Conservation (phyloP, 305 asterid genomes). For the Fraxinus baroniana region DNA sequence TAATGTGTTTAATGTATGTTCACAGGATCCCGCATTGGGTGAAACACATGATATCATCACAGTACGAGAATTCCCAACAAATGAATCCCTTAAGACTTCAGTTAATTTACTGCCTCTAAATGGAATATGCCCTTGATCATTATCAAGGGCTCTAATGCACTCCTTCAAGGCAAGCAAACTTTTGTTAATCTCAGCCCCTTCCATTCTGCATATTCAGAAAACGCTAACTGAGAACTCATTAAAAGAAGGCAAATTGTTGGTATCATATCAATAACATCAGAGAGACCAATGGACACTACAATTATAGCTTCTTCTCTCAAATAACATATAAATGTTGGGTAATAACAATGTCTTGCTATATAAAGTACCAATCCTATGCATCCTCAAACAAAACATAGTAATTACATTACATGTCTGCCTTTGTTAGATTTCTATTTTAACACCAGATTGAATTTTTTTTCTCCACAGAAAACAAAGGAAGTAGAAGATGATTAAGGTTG, state of each 20-base stretch:
- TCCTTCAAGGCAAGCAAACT: conserved; percentile 97
- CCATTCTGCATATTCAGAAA: conserved; percentile 63
- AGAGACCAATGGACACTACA: neutral
- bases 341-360: neutral
- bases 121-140: conserved; percentile 95
- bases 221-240: conserved; percentile 5
- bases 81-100: conserved; percentile 93
- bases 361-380: neutral
- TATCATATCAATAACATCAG: neutral
- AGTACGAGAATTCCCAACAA: conserved; percentile 94
- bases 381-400: neutral
- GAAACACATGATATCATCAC: conserved; percentile 97
- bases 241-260: neutral
- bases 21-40: conserved; percentile 94
- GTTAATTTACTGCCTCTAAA: conserved; percentile 98
- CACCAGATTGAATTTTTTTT: neutral
- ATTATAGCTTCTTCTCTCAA: neutral
- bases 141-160: conserved; percentile 97
- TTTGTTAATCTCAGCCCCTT: conserved; percentile 98
- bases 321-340: neutral
- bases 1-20: conserved; percentile 91
- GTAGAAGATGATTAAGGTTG: neutral
- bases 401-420: neutral
- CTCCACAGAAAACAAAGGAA: neutral
- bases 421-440: neutral